These are phyloP conservation scores for Ogataea zsoltii DNA, from an alignment of 805 yeast genomes.

Conservation along the genomic window DNA sequence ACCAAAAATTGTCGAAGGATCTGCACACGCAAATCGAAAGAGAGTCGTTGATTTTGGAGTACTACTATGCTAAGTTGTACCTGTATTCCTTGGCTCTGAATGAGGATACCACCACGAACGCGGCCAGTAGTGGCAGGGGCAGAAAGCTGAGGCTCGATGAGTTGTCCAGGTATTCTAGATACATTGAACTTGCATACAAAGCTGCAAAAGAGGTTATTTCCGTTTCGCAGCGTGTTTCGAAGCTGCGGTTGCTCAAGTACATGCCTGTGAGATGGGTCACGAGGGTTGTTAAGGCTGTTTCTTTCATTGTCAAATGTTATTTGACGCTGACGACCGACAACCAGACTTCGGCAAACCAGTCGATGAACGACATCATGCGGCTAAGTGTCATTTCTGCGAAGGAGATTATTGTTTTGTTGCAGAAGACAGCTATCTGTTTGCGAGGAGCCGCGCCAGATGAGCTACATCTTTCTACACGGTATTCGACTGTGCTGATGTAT, in stretches of 20 bases:
- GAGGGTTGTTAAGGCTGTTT: slow-evolving; percentile 82
- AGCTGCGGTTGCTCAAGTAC: slow-evolving; percentile 59
- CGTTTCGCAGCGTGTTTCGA: slow-evolving; percentile 70
- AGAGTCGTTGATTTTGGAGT: slow-evolving; percentile 79
- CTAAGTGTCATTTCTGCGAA: slow-evolving; percentile 68
- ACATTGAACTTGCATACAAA: slow-evolving; percentile 76
- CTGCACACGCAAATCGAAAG: slow-evolving; percentile 50
- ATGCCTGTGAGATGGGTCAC: slow-evolving; percentile 96
- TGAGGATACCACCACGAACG: slow-evolving; percentile 42
- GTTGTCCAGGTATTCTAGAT: slow-evolving; percentile 68
- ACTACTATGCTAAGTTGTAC: slow-evolving; percentile 79
- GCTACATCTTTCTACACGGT: slow-evolving; percentile 77
- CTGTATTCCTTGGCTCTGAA: slow-evolving; percentile 80
- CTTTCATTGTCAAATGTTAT: slow-evolving; percentile 86
- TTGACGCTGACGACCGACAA: slow-evolving; percentile 51
- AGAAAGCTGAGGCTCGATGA: slow-evolving; percentile 60
- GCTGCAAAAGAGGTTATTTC: slow-evolving; percentile 80
- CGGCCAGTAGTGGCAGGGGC: slow-evolving; percentile 29
- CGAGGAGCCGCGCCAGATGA: slow-evolving; percentile 89
- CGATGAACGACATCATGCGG: slow-evolving; percentile 39
- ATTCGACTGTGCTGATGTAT: slow-evolving; percentile 74
- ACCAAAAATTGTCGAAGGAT: slow-evolving; percentile 41
- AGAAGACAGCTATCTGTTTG: slow-evolving; percentile 68
- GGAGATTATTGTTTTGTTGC: slow-evolving; percentile 67
- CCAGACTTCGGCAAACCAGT: slow-evolving; percentile 8